Evolutionary conservation across 352 stramenopile genomes (phyloP), one percentile per base, ranked within the genome.

Genomic region (Phytophthora hibernalis): DNA sequence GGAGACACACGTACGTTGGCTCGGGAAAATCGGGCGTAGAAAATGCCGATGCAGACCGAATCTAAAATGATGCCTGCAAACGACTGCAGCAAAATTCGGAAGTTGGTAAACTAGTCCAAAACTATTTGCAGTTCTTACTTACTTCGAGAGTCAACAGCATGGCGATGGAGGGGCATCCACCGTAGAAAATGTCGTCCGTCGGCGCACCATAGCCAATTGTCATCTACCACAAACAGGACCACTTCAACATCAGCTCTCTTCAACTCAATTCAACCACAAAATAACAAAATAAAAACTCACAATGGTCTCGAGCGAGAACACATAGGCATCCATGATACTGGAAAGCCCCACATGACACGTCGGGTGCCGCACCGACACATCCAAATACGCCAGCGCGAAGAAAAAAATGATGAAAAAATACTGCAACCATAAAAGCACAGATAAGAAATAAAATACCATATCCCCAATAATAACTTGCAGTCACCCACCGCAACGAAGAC

Each of bases 121-220:
- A 45, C 22, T 13, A 22, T 24, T 47, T 22, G 11, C 9, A 47
- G 11, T 2, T 24, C 18, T 10, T 21, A 61, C 61, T 44, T 35
- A 91, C 87, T 70, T 96, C 88, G 18, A 96, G 68, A 9, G 84
- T 93, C 45, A 96, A 56, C 1, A 96, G 61, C 24, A 83, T 82
- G 15, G 88, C 88, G 66, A 96, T 94, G 1, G 85, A 91, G 7
- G 71, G 76, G 72, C 88, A 96, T 18, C 83, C 85, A 38, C 88
- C 88, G 68, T 93, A 96, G 66, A 96, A 96, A 63, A 96, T 96
- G 54, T 96, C 88, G 50, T 94, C 85, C n/a, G 83, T 92, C 10
- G 88, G 88, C 2, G 88, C 88, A 4, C 88, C 86, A 40, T 96
- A 96, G 7, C 88, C 88, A 54, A 96, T 96, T 51, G 88, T 96